A percentile compares a stretch with the other conserved stretches of the same genome.
phyloP scores from a whole-genome alignment of 306 rosid genomes.

The Mucuna pruriens region DNA sequence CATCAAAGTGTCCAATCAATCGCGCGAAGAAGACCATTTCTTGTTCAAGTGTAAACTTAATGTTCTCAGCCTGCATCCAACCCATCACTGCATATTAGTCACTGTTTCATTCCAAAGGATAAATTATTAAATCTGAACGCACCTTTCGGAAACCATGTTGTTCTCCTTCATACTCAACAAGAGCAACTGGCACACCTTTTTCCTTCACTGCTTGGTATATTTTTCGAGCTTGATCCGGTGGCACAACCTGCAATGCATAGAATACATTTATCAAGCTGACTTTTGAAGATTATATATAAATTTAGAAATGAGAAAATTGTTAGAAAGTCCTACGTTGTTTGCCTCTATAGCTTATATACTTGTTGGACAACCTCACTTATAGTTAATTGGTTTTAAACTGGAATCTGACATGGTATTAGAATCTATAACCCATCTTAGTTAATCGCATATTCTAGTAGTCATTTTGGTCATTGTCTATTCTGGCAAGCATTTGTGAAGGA shows the following conservation, averaged over 20 bases:
- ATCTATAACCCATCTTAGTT: too few species aligned
- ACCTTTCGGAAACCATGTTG: slow-evolving; percentile 98
- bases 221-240: slow-evolving; percentile 83
- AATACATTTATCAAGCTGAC: neutral
- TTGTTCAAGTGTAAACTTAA: slow-evolving; percentile 89
- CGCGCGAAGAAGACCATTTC: slow-evolving; percentile 99
- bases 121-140: slow-evolving; percentile 6
- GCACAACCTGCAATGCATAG: slow-evolving; percentile 66
- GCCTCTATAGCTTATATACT: too few species aligned
- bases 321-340: too few species aligned
- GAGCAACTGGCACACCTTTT: slow-evolving; percentile 91
- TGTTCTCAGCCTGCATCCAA: slow-evolving; percentile 85
- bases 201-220: slow-evolving; percentile 81
- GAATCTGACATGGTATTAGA: too few species aligned
- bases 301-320: too few species aligned
- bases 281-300: neutral
- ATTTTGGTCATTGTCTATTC: too few species aligned
- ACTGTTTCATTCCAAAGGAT: neutral
- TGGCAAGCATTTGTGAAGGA: too few species aligned
- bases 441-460: too few species aligned
- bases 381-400: too few species aligned
- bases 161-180: slow-evolving; percentile 94
- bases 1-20: slow-evolving; percentile 73
- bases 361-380: too few species aligned
- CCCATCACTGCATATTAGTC: slow-evolving; percentile 23